Conservation (phyloP, 116 monocot species). For the Posidonia oceanica region DNA sequence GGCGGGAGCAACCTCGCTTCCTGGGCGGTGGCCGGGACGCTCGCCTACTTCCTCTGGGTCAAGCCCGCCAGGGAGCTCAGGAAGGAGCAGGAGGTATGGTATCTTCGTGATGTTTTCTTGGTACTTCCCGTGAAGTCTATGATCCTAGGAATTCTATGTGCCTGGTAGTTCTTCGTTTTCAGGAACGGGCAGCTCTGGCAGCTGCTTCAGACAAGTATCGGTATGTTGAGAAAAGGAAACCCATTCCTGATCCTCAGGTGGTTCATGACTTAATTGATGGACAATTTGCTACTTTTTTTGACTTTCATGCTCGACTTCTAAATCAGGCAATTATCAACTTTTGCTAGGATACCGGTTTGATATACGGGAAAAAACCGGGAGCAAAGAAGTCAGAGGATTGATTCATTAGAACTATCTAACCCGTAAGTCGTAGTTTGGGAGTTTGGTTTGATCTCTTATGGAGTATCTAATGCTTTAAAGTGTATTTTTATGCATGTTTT, state of each 20-base stretch:
- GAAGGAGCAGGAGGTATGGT: conserved; percentile 63
- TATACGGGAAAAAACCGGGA: conserved; percentile 11
- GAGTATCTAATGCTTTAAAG: background rate
- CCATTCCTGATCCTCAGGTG: conserved; percentile 27
- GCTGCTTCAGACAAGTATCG: conserved; percentile 76
- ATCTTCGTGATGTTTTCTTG: no score
- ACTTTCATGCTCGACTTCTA: no score
- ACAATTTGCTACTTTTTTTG: background rate
- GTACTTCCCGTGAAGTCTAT: no score
- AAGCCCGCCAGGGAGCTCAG: conserved; percentile 69
- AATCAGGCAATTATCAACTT: background rate
- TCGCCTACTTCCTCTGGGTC: conserved; percentile 93
- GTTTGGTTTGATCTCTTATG: no score
- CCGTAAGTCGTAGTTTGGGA: background rate
- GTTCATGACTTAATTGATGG: background rate
- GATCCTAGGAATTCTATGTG: no score
- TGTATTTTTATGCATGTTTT: background rate
- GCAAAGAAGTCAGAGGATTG: conserved; percentile 8
- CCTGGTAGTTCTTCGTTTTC: background rate
- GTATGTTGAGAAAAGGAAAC: conserved; percentile 87
- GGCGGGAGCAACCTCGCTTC: conserved; percentile 77
- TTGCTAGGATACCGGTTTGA: conserved; percentile 10
- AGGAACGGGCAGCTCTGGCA: conserved; percentile 79
- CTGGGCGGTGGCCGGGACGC: conserved; percentile 84
- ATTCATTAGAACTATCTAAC: background rate